Base-by-base conservation (phyloP, 2,329 filamentous ascomycete species). In the Pyricularia sp. region DNA sequence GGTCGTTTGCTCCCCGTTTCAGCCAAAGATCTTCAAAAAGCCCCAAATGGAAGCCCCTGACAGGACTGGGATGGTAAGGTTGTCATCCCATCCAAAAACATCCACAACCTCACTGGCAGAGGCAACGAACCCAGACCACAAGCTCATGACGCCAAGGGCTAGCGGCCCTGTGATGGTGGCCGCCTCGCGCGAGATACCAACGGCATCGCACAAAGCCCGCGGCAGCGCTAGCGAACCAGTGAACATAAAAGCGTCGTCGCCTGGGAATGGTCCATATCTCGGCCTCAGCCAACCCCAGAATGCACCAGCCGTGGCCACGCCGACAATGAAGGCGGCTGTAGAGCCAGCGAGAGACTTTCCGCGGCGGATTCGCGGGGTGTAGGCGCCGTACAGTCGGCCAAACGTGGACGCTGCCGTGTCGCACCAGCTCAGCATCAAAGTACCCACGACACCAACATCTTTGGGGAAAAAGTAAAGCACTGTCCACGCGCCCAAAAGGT, bases 391-490 rank as follows among this genome's bases (percentile, higher is more conserved):
- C 16, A 93, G 80, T 65, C 94, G 85, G 64, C 94, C 94, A 72
- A 99, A 93, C 0, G 94, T 99, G 73, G 89, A 94, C 63, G 94
- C 94, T 44, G 94, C 94, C 1, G 94, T 97, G 75, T 99, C 94
- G 77, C 94, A 99, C 94, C 94, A 99, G 73, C 90, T 96, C 28
- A 99, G 84, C 55, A 99, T 83, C 71, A 99, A 80, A 59, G 97
- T 89, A 67, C 89, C 88, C 80, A 97, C 88, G 62, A 96, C 88
- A 8, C 88, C 92, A 28, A 99, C 84, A 71, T 99, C 94, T 78
- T 97, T 99, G 68, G 93, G 91, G 75, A 96, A 91, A 74, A 91
- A 91, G 69, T 85, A 85, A 69, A 97, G 84, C 19, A 93, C 91
- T 35, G 87, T 82, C 86, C 92, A 97, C 31, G 92, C 88, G 65